These are phyloP conservation scores for Fraxinus nigra DNA, from an alignment of 305 asterid genomes.

Conservation along the genomic window DNA sequence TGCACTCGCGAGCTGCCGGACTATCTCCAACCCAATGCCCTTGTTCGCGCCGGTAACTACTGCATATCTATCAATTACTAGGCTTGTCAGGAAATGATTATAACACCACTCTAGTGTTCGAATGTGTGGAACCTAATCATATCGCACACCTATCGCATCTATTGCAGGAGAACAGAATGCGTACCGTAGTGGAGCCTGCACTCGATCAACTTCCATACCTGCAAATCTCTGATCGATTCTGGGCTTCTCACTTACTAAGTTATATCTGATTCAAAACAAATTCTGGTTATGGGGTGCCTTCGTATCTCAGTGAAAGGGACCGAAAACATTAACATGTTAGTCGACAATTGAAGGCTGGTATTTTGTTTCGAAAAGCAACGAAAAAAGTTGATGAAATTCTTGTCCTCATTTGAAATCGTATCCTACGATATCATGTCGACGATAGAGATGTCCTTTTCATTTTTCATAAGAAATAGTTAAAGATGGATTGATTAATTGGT, in stretches of 20 bases:
- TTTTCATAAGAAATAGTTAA: background rate
- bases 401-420: background rate
- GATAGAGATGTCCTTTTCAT: background rate
- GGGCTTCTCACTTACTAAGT: background rate
- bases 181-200: background rate
- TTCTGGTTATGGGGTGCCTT: background rate
- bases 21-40: slow-evolving; percentile 80
- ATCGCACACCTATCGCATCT: background rate
- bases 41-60: slow-evolving; percentile 85
- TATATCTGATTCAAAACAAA: background rate
- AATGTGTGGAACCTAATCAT: background rate
- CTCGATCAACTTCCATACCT: background rate
- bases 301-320: background rate
- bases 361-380: background rate
- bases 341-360: background rate
- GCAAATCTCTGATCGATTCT: background rate
- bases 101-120: background rate
- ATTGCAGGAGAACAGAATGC: background rate
- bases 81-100: background rate
- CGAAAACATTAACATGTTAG: background rate
- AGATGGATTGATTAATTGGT: background rate
- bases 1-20: slow-evolving; percentile 59
- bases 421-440: background rate
- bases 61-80: slow-evolving; percentile 45
- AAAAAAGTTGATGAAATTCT: background rate